Base-by-base conservation (phyloP, 495 filamentous ascomycete genomes). In the Podospora didyma region DNA sequence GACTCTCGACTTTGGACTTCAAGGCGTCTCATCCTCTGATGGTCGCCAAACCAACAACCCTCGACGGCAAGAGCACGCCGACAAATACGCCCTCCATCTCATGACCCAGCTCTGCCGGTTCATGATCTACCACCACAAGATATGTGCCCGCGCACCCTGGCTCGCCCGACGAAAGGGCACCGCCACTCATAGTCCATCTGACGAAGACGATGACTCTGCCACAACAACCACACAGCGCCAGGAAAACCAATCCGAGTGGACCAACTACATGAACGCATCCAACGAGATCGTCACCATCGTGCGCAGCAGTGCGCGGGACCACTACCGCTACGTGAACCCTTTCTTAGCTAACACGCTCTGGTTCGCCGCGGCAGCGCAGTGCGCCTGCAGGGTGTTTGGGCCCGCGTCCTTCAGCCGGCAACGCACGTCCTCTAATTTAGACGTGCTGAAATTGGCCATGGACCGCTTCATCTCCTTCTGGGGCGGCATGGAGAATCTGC, bases 121-220 rank as follows among this genome's bases (percentile, higher is more conserved):
- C 53, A 73, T 73, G 69, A 63, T 71, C 17, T 49, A 70, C 45
- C 63, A 67, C 22, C 59, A 69, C 56, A 45, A 61, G 31, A 58
- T 69, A 24, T 70, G 60, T 28, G 54, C 55, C 2, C 54, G 44
- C 31, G 55, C 60, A 4, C 59, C 59, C 0, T 61, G 59, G 59
- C 34, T 57, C 12, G 16, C 45, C 17, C 20, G 20, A 20, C 44
- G 41, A 2, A 41, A 48, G 39, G 44, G 17, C 44, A 3, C 10
- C 22, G 4, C 17, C 12, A 20, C n/a, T n/a, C n/a, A n/a, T 31
- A 9, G 26, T 9, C 3, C 4, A 31, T 31, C 26, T 31, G 26
- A 31, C 26, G 9, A 9, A 9, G 26, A 31, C 4, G 26, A 31
- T 31, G 26, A 9, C 26, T n/a, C n/a, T n/a, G 26, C 9, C 4